Evolutionary conservation across 1,284 basidiomycete species (phyloP), one percentile per base, ranked within the genome.

Genomic region (Meira miltonrushii): DNA sequence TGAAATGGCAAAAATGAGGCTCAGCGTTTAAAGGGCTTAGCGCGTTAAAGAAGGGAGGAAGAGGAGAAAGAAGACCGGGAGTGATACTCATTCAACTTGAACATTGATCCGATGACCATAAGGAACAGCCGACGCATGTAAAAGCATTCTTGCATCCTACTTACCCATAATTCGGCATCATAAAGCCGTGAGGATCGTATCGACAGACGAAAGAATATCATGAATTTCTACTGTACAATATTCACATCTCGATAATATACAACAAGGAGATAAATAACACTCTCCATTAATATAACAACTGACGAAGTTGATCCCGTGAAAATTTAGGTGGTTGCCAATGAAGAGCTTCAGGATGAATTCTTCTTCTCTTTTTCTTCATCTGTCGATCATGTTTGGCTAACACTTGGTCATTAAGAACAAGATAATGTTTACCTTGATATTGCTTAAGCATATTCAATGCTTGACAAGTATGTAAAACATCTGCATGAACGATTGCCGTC

Each of bases 381-480:
- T 86, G 83, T 79, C 90, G 92, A 79, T 88, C 86, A 79, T 96
- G 88, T 76, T 92, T 88, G 76, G 94, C 92, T 57, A 97, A 83
- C 33, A 96, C 87, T 19, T 88, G 85, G 66, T 95, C 92, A 49
- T 91, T 91, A 44, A 99, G 83, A 78, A 88, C 91, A 65, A 98
- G 89, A 66, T 94, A 87, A 79, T 98, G 91, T 72, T 90, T 88
- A 19, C 92, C 92, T 77, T 95, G 94, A 83, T 90, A 92, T 77
- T 92, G 92, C 77, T 95, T 95, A 82, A 98, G 91, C 71, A 98
- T 84, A 79, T 94, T 92, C 60, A 96, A 81, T 17, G 92, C 92
- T 78, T 90, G 91, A 79, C 92, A 94, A 88, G 94, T 97, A 81
- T 96, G 95, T 86, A 96, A 91, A 60, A 99, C 87, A 79, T 99